Percentiles rank a stretch among this genome's conserved stretches.
Evolutionary conservation across 129 eudicot genomes (phyloP).

Genomic region (Lactuca sativa): DNA sequence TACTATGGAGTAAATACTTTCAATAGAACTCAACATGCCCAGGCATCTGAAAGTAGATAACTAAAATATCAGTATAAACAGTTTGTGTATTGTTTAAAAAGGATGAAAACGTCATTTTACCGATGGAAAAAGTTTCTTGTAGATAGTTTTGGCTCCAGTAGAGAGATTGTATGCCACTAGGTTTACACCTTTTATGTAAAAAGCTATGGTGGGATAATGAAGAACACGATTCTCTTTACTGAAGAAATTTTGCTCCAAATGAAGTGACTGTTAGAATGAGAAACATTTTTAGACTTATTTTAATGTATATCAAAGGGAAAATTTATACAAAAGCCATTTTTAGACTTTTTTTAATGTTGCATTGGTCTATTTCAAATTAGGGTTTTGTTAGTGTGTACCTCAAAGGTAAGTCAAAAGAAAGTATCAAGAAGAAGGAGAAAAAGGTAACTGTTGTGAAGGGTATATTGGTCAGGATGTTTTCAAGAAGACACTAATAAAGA

Average conservation of each 20-base stretch:
- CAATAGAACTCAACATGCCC: conserved; percentile 76
- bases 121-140: conserved; percentile 93
- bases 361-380: no score
- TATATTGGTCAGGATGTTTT: no score
- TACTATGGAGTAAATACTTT: conserved; percentile 68
- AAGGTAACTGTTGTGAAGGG: no score
- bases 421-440: no score
- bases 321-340: no score
- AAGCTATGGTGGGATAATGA: conserved; percentile 93
- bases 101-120: conserved; percentile 40
- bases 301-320: no score
- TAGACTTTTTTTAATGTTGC: no score
- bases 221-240: conserved; percentile 85
- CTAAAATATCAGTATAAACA: conserved; percentile 17
- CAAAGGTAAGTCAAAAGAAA: no score
- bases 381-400: no score
- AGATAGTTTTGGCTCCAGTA: conserved; percentile 77
- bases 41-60: conserved; percentile 67
- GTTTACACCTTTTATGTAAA: conserved; percentile 83
- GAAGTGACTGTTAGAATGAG: conserved; percentile 73
- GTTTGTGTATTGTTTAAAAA: conserved; percentile 15
- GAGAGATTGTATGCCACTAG: conserved; percentile 92
- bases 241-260: conserved; percentile 91
- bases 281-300: conserved; percentile 1
- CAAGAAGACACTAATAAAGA: background rate